phyloP scores from a whole-genome alignment of 805 yeast genomes.

The Yarrowia keelungensis region DNA sequence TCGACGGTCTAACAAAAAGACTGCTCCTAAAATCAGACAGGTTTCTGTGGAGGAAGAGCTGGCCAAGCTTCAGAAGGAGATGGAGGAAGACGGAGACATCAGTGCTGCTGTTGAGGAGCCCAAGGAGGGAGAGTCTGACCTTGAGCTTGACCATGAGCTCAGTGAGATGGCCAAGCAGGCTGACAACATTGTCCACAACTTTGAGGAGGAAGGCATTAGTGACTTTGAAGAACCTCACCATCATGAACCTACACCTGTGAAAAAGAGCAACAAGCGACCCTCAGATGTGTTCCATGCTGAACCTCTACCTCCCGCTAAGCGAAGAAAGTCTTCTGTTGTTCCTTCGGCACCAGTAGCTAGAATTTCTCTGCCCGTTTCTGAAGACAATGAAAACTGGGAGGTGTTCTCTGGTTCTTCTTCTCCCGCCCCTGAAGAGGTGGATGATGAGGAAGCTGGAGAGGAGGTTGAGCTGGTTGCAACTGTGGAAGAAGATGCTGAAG shows the following conservation, averaged over 20 bases:
- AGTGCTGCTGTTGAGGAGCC: constrained; percentile 5
- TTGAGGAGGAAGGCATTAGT: constrained; percentile 15
- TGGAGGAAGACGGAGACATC: constrained; percentile 21
- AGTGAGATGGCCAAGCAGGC: constrained; percentile 36
- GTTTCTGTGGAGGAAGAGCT: constrained; percentile 27
- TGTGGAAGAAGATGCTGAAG: background rate
- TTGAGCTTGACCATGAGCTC: constrained; percentile 18
- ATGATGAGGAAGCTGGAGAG: background rate
- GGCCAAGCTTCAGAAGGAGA: constrained; percentile 30
- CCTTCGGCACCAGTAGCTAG: constrained; percentile 14
- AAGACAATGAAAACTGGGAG: constrained; percentile 21
- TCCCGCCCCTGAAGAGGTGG: background rate
- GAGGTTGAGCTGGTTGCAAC: background rate
- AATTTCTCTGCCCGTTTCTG: constrained; percentile 6
- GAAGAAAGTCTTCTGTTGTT: constrained; percentile 9
- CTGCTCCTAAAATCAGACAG: constrained; percentile 4
- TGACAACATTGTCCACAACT: constrained; percentile 20
- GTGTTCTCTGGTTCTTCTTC: constrained; percentile 14
- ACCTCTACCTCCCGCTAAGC: constrained; percentile 11
- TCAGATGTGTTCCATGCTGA: background rate
- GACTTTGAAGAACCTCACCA: constrained; percentile 12
- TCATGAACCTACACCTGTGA: background rate
- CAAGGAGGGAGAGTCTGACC: constrained; percentile 15
- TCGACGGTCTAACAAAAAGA: background rate
- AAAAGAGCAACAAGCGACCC: constrained; percentile 2